Conservation (phyloP, 768 basidiomycete species). For the Calocera viscosa region DNA sequence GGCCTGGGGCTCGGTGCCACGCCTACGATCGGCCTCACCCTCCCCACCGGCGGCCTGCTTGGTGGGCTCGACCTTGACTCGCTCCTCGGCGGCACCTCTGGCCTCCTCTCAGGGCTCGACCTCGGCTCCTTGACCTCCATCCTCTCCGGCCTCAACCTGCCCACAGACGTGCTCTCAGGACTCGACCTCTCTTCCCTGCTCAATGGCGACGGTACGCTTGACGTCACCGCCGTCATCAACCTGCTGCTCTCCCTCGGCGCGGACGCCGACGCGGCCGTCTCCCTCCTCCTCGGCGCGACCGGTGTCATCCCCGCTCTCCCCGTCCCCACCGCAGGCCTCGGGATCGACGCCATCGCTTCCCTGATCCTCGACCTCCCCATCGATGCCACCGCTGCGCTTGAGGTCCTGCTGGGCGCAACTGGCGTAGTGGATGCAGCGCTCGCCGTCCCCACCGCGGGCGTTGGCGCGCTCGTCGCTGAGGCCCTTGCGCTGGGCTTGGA, state of each 20-base stretch:
- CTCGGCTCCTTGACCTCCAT: not conserved
- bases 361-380: not conserved
- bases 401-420: not conserved
- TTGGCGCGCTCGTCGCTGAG: not conserved
- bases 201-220: not conserved
- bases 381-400: constrained; percentile 2
- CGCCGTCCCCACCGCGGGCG: not conserved
- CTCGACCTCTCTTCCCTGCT: not conserved
- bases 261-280: not conserved
- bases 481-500: not conserved
- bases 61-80: not conserved
- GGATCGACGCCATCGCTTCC: not conserved
- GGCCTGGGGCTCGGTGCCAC: not conserved
- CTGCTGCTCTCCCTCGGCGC: not conserved
- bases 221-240: not conserved
- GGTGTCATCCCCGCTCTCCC: not conserved
- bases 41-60: not conserved
- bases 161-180: not conserved
- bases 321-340: constrained; percentile 1
- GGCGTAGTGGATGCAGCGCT: not conserved
- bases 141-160: not conserved
- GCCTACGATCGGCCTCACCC: not conserved
- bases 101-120: not conserved
- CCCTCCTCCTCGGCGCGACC: not conserved
- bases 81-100: not conserved